Conservation (phyloP, 1,284 basidiomycete species). For the Fomitiporia mediterranea region DNA sequence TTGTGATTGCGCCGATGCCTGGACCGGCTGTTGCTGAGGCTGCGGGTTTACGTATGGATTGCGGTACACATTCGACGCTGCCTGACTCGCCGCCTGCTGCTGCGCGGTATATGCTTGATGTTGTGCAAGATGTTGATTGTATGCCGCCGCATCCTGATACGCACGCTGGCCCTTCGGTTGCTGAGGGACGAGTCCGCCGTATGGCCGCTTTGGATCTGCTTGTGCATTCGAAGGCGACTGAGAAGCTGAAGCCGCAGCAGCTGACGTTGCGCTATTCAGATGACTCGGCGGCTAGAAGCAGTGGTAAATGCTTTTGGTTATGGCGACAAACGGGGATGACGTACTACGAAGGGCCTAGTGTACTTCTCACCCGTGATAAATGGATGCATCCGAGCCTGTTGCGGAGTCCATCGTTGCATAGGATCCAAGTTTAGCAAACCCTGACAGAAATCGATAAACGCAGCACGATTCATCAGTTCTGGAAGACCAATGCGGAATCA, state of each 20-base stretch:
- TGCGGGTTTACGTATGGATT: constrained; percentile 65
- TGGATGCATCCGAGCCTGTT: constrained; percentile 93
- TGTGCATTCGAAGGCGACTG: constrained; percentile 25
- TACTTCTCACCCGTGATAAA: constrained; percentile 99
- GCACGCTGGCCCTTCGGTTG: constrained; percentile 77
- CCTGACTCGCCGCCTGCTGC: constrained; percentile 62
- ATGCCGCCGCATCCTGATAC: constrained; percentile 89
- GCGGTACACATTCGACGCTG: constrained; percentile 59
- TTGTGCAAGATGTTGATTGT: constrained; percentile 91
- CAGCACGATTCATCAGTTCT: constrained; percentile 92
- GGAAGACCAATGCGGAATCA: constrained; percentile 17
- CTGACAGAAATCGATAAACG: constrained; percentile 97
- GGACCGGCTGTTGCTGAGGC: constrained; percentile 36
- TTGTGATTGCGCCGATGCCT: constrained; percentile 23
- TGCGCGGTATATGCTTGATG: constrained; percentile 93
- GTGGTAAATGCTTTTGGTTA: background rate
- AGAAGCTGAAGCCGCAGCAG: constrained; percentile 29
- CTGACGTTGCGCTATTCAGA: constrained; percentile 25
- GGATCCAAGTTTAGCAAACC: constrained; percentile 94
- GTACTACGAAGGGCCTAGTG: constrained; percentile 80
- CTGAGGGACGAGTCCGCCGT: constrained; percentile 86
- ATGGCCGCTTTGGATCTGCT: constrained; percentile 80
- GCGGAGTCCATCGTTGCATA: constrained; percentile 93
- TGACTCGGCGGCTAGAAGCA: constrained; percentile 19
- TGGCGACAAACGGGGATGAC: constrained; percentile 30